These are phyloP conservation scores for Phoma herbarum DNA, from an alignment of 2,329 filamentous ascomycete species.

Conservation along the genomic window DNA sequence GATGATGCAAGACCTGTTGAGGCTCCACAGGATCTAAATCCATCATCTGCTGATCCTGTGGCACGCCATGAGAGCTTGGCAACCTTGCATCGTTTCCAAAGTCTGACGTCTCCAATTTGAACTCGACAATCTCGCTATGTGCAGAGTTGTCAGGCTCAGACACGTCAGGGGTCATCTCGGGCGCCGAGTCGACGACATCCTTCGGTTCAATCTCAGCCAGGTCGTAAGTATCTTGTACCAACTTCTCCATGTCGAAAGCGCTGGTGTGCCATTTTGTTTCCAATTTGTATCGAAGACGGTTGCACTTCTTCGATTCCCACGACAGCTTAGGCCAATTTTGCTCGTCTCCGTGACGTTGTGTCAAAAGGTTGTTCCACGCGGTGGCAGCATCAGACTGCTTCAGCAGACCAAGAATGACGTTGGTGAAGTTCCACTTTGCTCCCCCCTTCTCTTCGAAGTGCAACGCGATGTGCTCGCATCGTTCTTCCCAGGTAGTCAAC, in stretches of 20 bases:
- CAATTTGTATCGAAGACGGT: conserved; percentile 70
- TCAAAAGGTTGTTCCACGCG: conserved; percentile 68
- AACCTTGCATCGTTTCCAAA: conserved; percentile 39
- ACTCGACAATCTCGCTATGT: conserved; percentile 47
- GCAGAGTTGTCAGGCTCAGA: conserved; percentile 38
- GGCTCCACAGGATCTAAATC: conserved; percentile 48
- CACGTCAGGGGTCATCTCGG: conserved; percentile 36
- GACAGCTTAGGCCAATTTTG: conserved; percentile 55
- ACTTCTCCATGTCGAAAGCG: conserved; percentile 61
- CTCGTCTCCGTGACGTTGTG: conserved; percentile 64
- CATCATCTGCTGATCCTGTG: conserved; percentile 47
- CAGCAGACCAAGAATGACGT: conserved; percentile 72
- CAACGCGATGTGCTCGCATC: conserved; percentile 73
- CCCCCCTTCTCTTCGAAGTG: conserved; percentile 71
- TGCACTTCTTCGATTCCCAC: conserved; percentile 72
- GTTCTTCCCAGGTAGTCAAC: conserved; percentile 69
- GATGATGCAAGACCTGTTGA: conserved; percentile 40
- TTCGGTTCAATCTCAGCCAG: conserved; percentile 53
- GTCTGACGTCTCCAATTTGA: conserved; percentile 47
- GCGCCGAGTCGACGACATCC: conserved; percentile 36
- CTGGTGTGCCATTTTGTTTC: conserved; percentile 70
- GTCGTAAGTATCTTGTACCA: conserved; percentile 68
- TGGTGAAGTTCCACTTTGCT: conserved; percentile 73
- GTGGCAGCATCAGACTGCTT: conserved; percentile 70
- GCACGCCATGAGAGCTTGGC: conserved; percentile 43